Percentiles rank a stretch among this genome's conserved stretches.
Conservation (phyloP, 108 stramenopile genomes). For the Bacterosira constricta region DNA sequence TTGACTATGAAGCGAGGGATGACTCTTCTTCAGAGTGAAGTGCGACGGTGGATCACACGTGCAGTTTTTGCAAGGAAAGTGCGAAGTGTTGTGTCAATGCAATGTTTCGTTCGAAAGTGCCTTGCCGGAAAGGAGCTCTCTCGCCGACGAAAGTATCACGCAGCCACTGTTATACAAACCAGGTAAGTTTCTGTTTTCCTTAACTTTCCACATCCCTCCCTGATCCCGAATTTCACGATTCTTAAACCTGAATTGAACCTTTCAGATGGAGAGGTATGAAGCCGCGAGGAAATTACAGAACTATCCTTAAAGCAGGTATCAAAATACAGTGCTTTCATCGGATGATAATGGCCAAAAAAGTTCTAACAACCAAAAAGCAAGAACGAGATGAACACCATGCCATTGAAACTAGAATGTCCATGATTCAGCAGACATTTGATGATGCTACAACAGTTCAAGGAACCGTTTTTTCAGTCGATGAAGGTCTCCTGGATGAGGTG, state of each 20-base stretch:
- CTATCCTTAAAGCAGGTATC: slow-evolving; percentile 17
- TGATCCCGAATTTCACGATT: neutral
- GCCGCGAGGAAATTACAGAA: slow-evolving; percentile 23
- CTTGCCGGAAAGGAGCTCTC: slow-evolving; percentile 47
- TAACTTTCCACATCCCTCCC: neutral
- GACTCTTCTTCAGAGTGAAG: slow-evolving; percentile 49
- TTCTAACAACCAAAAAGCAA: slow-evolving; percentile 19
- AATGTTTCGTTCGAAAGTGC: slow-evolving; percentile 71
- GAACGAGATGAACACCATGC: slow-evolving; percentile 30
- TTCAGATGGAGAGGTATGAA: slow-evolving; percentile 46
- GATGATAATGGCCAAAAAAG: slow-evolving; percentile 31
- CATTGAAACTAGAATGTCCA: slow-evolving; percentile 39
- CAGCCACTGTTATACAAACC: slow-evolving; percentile 75
- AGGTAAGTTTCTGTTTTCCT: slow-evolving; percentile 13
- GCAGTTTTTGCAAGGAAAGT: slow-evolving; percentile 33
- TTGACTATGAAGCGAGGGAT: slow-evolving; percentile 33
- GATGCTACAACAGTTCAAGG: slow-evolving; percentile 40
- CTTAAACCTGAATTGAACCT: neutral
- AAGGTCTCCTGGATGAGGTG: slow-evolving; percentile 52
- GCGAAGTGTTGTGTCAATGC: slow-evolving; percentile 48
- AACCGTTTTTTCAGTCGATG: slow-evolving; percentile 51
- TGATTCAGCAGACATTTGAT: slow-evolving; percentile 54
- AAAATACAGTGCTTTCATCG: slow-evolving; percentile 26
- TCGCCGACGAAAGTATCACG: slow-evolving; percentile 48
- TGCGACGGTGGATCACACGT: slow-evolving; percentile 40